Conservation (phyloP, 2,329 filamentous ascomycete species). For the Atkinsonella hypoxylon region DNA sequence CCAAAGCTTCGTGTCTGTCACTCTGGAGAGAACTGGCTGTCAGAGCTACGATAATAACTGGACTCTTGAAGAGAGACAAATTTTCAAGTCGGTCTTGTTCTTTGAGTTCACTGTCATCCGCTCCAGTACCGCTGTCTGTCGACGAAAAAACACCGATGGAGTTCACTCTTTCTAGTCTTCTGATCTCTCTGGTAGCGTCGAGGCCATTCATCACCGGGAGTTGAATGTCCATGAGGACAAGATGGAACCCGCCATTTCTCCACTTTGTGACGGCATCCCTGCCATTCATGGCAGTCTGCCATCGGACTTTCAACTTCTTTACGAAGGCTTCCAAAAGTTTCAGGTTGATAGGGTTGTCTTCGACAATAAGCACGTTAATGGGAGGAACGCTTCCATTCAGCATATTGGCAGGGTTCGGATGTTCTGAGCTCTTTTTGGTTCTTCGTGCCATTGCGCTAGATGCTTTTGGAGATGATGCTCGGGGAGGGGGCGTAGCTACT, state of each 20-base stretch:
- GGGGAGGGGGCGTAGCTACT: conserved; percentile 41
- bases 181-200: conserved; percentile 89
- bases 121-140: conserved; percentile 38
- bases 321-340: conserved; percentile 90
- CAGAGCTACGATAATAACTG: conserved; percentile 93
- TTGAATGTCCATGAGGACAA: conserved; percentile 98
- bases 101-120: conserved; percentile 34
- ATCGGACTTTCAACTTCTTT: conserved; percentile 87
- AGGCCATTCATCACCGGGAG: conserved; percentile 92
- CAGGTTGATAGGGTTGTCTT: conserved; percentile 97
- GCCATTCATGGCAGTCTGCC: conserved; percentile 95
- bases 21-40: conserved; percentile 91
- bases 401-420: conserved; percentile 44
- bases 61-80: conserved; percentile 73
- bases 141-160: conserved; percentile 83
- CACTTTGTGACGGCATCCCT: conserved; percentile 88
- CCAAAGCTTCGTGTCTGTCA: conserved; percentile 87
- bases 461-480: conserved; percentile 36
- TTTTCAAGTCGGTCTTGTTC: conserved; percentile 60
- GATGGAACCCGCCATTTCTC: conserved; percentile 82
- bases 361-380: conserved; percentile 94
- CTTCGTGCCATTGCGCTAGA: conserved; percentile 35
- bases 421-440: conserved; percentile 37
- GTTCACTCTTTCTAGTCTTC: conserved; percentile 79
- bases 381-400: conserved; percentile 79